These are phyloP conservation scores for Pezicula radicicola DNA, from an alignment of 2,329 filamentous ascomycete species.

Conservation along the genomic window DNA sequence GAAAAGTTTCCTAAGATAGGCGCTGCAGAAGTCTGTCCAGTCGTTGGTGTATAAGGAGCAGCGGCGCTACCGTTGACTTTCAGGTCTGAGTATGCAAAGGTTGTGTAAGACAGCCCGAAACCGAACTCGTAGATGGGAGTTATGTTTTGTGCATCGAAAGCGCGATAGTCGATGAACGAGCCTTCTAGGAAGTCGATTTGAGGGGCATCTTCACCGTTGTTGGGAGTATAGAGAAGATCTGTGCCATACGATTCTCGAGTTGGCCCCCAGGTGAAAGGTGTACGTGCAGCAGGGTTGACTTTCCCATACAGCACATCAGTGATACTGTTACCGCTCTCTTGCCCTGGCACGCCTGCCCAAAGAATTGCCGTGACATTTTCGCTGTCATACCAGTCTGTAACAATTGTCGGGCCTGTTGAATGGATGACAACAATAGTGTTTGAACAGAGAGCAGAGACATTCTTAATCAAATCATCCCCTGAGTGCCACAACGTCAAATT, in stretches of 20 bases:
- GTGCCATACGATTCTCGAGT: constrained; percentile 47
- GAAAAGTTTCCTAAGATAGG: constrained; percentile 62
- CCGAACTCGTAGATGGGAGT: constrained; percentile 80
- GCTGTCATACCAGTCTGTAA: constrained; percentile 72
- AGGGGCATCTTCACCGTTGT: constrained; percentile 63
- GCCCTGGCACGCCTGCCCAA: constrained; percentile 78
- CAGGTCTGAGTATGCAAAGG: constrained; percentile 71
- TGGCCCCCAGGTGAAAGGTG: constrained; percentile 77
- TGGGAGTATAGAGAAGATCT: constrained; percentile 48
- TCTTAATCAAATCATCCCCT: constrained; percentile 78
- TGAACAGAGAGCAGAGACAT: constrained; percentile 71
- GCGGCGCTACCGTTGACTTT: constrained; percentile 27
- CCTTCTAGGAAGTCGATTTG: constrained; percentile 76
- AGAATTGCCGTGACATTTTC: constrained; percentile 81
- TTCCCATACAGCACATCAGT: constrained; percentile 81
- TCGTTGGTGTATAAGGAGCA: constrained; percentile 42
- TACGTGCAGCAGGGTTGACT: constrained; percentile 72
- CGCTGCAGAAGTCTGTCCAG: constrained; percentile 59
- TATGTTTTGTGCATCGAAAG: constrained; percentile 63
- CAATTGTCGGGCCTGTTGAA: constrained; percentile 74
- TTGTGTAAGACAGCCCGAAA: constrained; percentile 77
- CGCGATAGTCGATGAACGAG: constrained; percentile 77
- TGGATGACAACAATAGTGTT: constrained; percentile 95
- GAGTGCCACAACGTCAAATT: constrained; percentile 88
- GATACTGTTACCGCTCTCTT: constrained; percentile 79